These are phyloP conservation scores for Phytophthora brassicae DNA, from an alignment of 352 stramenopile species.

Conservation along the genomic window DNA sequence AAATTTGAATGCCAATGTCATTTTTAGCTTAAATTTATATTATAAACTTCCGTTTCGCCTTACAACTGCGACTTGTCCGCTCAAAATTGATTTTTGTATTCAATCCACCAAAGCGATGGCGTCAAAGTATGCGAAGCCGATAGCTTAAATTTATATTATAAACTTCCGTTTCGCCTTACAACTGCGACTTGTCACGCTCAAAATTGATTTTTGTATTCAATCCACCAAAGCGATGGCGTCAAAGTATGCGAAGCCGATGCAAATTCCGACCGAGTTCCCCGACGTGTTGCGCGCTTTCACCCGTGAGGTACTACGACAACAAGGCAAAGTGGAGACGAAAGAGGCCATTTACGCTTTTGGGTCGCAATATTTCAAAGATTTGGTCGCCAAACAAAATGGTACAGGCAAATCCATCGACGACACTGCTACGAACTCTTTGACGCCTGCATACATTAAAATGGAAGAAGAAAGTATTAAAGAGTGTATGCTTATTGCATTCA, in stretches of 20 bases:
- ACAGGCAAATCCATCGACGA: constrained; percentile 12
- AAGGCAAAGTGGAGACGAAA: constrained; percentile 79
- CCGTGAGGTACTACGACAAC: constrained; percentile 79
- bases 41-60: too few relatives aligned
- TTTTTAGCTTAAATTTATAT: too few relatives aligned
- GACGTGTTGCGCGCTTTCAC: constrained; percentile 76
- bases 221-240: constrained; percentile 56
- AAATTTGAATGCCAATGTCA: constrained; percentile 25
- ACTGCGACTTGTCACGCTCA: constrained; percentile 19
- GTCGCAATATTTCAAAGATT: constrained; percentile 68
- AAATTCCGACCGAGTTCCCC: constrained; percentile 71
- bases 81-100: not conserved
- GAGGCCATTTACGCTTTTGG: constrained; percentile 82
- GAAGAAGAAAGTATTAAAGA: constrained; percentile 62
- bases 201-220: not conserved
- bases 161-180: too few relatives aligned
- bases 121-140: constrained; percentile 83
- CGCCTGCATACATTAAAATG: constrained; percentile 62
- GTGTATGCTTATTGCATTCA: constrained; percentile 44
- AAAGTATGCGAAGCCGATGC: constrained; percentile 83
- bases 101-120: constrained; percentile 44
- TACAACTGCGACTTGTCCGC: constrained; percentile 16
- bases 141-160: too few relatives aligned
- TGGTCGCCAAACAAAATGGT: constrained; percentile 41
- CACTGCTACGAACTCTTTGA: constrained; percentile 19